phyloP scores from a whole-genome alignment of 2,329 filamentous ascomycete species.

The Xylaria sp. region DNA sequence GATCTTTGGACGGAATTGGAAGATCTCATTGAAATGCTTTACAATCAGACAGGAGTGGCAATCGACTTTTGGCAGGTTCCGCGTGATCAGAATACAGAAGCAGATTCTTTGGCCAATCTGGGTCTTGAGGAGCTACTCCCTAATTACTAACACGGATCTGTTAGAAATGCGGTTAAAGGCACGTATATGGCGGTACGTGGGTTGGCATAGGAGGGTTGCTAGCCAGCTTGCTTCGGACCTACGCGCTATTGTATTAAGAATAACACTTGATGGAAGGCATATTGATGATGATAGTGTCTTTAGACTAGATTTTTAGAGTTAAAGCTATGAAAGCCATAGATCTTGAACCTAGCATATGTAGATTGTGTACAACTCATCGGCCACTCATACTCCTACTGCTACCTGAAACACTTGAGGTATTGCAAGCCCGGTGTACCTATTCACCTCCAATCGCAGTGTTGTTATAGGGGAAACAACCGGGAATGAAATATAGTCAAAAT shows the following conservation, averaged over 20 bases:
- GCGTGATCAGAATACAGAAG: constrained; percentile 30
- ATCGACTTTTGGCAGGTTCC: constrained; percentile 36
- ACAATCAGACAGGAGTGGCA: constrained; percentile 1
- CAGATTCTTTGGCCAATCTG: constrained; percentile 26
- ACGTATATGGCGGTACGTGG: neutral
- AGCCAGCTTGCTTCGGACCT: no score
- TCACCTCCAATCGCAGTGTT: no score
- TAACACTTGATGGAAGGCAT: no score
- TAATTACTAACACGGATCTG: neutral
- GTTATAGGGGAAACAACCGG: constrained; percentile 18
- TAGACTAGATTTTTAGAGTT: no score
- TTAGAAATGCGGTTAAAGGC: neutral
- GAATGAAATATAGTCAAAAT: constrained; percentile 7
- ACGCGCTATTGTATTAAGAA: no score
- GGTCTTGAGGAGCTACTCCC: constrained; percentile 1
- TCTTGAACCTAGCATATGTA: no score
- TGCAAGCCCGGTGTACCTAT: no score
- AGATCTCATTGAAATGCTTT: neutral
- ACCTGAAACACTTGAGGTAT: no score
- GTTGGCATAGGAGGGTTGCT: neutral
- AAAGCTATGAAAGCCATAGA: no score
- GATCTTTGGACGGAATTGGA: constrained; percentile 26
- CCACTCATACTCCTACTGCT: no score
- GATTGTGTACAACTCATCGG: no score
- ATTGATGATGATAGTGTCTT: no score